These are phyloP conservation scores for Lichtheimia hyalospora DNA, from an alignment of 371 early-diverging fungal genomes.

Conservation along the genomic window DNA sequence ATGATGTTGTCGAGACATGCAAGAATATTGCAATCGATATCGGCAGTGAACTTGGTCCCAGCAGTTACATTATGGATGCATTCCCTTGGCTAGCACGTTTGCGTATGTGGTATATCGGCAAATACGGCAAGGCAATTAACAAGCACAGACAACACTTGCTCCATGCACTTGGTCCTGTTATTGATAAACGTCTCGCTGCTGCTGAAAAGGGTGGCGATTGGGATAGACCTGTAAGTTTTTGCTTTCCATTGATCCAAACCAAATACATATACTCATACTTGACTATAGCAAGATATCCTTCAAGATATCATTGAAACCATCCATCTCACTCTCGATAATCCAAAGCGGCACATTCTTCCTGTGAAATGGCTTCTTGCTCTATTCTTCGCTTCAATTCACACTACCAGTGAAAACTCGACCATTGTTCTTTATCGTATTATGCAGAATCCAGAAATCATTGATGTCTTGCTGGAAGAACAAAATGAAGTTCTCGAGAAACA, in stretches of 20 bases:
- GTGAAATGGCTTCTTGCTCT: constrained; percentile 21
- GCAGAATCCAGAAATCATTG: constrained; percentile 36
- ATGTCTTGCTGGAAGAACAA: constrained; percentile 47
- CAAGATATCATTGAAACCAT: constrained; percentile 22
- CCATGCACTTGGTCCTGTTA: constrained; percentile 4
- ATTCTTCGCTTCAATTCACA: constrained; percentile 43
- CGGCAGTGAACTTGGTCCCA: constrained; percentile 7
- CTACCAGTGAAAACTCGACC: constrained; percentile 32
- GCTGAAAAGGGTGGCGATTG: constrained; percentile 2
- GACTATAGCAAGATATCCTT: constrained; percentile 18
- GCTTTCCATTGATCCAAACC: background rate
- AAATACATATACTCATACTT: background rate
- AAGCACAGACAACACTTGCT: background rate
- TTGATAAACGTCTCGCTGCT: constrained; percentile 4
- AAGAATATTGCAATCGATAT: constrained; percentile 24
- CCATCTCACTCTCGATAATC: background rate
- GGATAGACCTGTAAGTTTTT: constrained; percentile 14
- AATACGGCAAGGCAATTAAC: background rate
- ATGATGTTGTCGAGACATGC: constrained; percentile 16
- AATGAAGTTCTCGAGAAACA: constrained; percentile 20
- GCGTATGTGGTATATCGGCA: constrained; percentile 22
- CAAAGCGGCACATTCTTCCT: background rate
- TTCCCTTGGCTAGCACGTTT: constrained; percentile 7
- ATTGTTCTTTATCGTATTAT: constrained; percentile 40
- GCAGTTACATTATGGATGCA: constrained; percentile 8